Evolutionary conservation across 169 alveolate species (phyloP).

Genomic region (Cryptosporidium xiaoi): DNA sequence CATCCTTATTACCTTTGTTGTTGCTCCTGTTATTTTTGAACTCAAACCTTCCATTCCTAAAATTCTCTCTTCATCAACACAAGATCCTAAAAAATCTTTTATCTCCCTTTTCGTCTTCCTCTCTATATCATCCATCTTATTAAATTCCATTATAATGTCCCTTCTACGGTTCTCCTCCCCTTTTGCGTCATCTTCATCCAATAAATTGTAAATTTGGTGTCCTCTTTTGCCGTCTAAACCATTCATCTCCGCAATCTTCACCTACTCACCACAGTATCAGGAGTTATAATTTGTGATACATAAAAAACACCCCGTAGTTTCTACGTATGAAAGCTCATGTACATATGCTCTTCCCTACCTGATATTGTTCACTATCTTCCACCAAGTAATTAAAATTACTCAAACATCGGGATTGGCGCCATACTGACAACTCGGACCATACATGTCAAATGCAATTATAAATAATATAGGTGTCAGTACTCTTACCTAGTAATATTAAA

Average conservation of each 20-base stretch:
- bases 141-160: not conserved
- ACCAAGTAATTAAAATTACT: no score
- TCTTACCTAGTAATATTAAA: no score
- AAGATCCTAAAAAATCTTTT: conserved; percentile 1
- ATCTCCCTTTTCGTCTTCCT: conserved; percentile 19
- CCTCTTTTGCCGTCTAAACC: conserved; percentile 25
- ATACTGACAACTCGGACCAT: no score
- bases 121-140: not conserved
- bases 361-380: no score
- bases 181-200: conserved; percentile 14
- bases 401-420: no score
- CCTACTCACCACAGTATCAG: no score
- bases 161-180: not conserved
- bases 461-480: no score
- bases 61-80: not conserved
- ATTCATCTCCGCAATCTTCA: not conserved
- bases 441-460: no score
- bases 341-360: no score
- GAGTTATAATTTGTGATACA: no score
- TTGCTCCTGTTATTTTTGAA: conserved; percentile 59
- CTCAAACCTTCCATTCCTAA: not conserved
- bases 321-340: no score
- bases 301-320: no score
- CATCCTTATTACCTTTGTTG: conserved; percentile 56
- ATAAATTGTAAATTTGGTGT: conserved; percentile 29